These are phyloP conservation scores for Aspergillus sergii DNA, from an alignment of 2,329 filamentous ascomycete genomes.

Conservation along the genomic window DNA sequence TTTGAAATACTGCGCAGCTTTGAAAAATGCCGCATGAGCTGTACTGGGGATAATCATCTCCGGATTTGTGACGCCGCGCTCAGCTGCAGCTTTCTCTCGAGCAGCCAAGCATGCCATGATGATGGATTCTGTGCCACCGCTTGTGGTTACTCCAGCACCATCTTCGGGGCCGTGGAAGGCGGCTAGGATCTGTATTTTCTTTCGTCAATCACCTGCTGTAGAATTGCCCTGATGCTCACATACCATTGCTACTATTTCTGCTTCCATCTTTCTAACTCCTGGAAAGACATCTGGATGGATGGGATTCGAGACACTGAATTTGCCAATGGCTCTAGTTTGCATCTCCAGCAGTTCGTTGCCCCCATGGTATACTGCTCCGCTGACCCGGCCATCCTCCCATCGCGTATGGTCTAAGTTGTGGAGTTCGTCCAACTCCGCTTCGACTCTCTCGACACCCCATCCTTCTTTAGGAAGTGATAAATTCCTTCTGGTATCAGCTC, in stretches of 20 bases:
- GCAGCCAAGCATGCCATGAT: slow-evolving; percentile 92
- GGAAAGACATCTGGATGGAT: slow-evolving; percentile 99
- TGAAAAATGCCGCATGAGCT: slow-evolving; percentile 95
- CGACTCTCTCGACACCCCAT: slow-evolving; percentile 76
- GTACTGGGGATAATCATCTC: slow-evolving; percentile 98
- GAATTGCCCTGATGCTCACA: slow-evolving; percentile 7
- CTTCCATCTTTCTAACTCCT: slow-evolving; percentile 98
- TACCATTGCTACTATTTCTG: slow-evolving; percentile 96
- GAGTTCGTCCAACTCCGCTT: slow-evolving; percentile 76
- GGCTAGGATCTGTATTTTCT: slow-evolving; percentile 57
- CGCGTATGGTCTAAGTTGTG: slow-evolving; percentile 87
- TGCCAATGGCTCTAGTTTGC: slow-evolving; percentile 89
- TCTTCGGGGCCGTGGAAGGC: slow-evolving; percentile 86
- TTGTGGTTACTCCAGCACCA: slow-evolving; percentile 85
- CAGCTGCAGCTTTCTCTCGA: slow-evolving; percentile 81
- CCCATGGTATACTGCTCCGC: slow-evolving; percentile 94
- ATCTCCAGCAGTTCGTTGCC: slow-evolving; percentile 78
- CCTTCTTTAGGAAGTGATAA: slow-evolving; percentile 74
- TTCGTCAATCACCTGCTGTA: slow-evolving; percentile 4
- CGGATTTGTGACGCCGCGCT: slow-evolving; percentile 85
- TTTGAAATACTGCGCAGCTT: slow-evolving; percentile 94
- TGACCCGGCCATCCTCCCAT: slow-evolving; percentile 96
- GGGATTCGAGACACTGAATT: slow-evolving; percentile 93
- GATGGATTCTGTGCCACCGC: slow-evolving; percentile 94
- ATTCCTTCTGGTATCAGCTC: neutral